A percentile compares a stretch with the other conserved stretches of the same genome.
phyloP scores from a whole-genome alignment of 1,139 yeast species.

The Candida mesenterica region DNA sequence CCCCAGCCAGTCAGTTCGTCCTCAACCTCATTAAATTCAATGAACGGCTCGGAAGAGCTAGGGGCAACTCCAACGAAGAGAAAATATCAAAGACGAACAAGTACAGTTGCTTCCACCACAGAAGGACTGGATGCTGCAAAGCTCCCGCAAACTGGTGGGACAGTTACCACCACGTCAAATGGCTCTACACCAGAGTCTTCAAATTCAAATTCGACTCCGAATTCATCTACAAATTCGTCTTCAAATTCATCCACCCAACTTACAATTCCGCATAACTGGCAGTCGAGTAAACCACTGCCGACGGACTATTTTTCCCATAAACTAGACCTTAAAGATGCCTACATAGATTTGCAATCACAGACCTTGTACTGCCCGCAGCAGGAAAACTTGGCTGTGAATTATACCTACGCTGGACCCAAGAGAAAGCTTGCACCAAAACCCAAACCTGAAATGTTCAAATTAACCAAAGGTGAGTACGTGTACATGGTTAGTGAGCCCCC shows the following conservation, averaged over 20 bases:
- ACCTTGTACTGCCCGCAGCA: constrained; percentile 38
- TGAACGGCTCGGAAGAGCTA: not conserved
- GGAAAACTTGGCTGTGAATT: constrained; percentile 10
- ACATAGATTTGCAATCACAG: constrained; percentile 31
- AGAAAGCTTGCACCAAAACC: constrained; percentile 15
- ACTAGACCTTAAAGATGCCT: constrained; percentile 35
- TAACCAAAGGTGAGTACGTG: constrained; percentile 62
- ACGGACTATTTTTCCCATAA: constrained; percentile 38
- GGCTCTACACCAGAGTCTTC: not conserved
- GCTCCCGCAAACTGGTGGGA: not conserved
- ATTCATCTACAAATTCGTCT: too few relatives aligned
- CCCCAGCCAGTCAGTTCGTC: constrained; percentile 8
- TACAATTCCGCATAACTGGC: constrained; percentile 41
- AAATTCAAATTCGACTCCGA: not conserved
- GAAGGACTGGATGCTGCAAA: too few relatives aligned
- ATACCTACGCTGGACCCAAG: constrained; percentile 15
- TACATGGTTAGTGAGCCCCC: constrained; percentile 92
- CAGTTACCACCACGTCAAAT: not conserved
- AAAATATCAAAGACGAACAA: constrained; percentile 4
- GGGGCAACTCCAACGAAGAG: constrained; percentile 4
- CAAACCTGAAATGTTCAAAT: constrained; percentile 19
- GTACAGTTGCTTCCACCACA: too few relatives aligned
- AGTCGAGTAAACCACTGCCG: constrained; percentile 26
- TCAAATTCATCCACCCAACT: not conserved
- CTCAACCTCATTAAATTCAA: constrained; percentile 4